Evolutionary conservation across 495 filamentous ascomycete genomes (phyloP), one percentile per base, ranked within the genome.

Genomic region (Pyrenopolyporus hunteri): DNA sequence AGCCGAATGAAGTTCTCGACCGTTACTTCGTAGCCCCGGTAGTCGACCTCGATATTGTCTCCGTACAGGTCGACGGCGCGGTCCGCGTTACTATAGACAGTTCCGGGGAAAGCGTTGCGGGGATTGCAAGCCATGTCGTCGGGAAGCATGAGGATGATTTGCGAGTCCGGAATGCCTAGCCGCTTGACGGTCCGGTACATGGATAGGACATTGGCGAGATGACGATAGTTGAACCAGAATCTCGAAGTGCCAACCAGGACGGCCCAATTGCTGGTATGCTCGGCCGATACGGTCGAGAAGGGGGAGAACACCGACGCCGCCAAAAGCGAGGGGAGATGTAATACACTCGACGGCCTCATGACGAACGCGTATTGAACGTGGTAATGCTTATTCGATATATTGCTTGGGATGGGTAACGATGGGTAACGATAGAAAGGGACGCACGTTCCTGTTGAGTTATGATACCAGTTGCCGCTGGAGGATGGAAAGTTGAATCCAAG

Each of bases 191-290:
- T 98, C 66, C 94, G 91, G 80, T 98, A 98, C 46, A 98, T 85
- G 45, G 94, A 97, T 45, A 98, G 87, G 45, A 96, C 93, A 80
- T 98, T 98, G 70, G 95, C 93, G 31, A 98, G 86, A 70, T 98
- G 94, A 35, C 94, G 90, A 78, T 98, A 98, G 78, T 98, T 98
- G 85, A 98, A 98, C 94, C 94, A 98, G 80, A 98, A 98, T 53
- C 94, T 89, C 6, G 95, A 98, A n/a, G 94, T 98, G 39, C 89
- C 93, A 29, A 98, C 94, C 6, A 98, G 86, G 40, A 98, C 94
- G 2, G 94, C 94, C 95, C 95, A 98, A 73, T 98, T 98, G 61
- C 90, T 96, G 0, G 95, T 98, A 75, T 98, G 94, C 57, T 94
- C 90, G 56, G 88, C 86, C 23, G 76, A 67, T 29, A 80, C 79